Conservation (phyloP, 805 yeast species). For the Metschnikowia colocasiae region DNA sequence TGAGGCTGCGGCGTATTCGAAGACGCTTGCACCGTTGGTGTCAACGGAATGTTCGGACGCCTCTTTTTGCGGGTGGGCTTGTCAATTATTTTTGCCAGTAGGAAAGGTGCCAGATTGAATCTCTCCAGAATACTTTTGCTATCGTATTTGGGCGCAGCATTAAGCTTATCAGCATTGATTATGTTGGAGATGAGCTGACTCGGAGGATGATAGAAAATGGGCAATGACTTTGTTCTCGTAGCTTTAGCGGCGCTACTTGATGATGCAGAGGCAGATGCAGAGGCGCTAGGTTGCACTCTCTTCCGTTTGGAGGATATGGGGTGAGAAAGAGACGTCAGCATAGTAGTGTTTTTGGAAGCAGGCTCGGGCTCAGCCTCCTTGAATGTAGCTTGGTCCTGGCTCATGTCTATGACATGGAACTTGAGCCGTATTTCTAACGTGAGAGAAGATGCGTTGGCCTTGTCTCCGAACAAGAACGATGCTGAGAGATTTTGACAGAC, state of each 20-base stretch:
- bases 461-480: slow-evolving; percentile 35
- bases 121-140: slow-evolving; percentile 40
- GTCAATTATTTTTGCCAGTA: slow-evolving; percentile 40
- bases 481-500: slow-evolving; percentile 57
- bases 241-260: slow-evolving; percentile 33
- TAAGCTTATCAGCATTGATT: slow-evolving; percentile 40
- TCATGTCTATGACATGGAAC: slow-evolving; percentile 37
- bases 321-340: slow-evolving; percentile 3
- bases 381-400: slow-evolving; percentile 7
- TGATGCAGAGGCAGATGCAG: slow-evolving; percentile 13
- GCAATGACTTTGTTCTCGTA: slow-evolving; percentile 42
- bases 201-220: slow-evolving; percentile 38
- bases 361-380: slow-evolving; percentile 10
- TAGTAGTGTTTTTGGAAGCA: neutral
- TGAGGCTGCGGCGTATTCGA: slow-evolving; percentile 23
- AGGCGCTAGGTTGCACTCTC: slow-evolving; percentile 8
- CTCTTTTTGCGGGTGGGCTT: slow-evolving; percentile 28
- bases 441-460: slow-evolving; percentile 35
- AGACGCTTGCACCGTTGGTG: slow-evolving; percentile 15
- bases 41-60: slow-evolving; percentile 18
- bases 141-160: slow-evolving; percentile 36
- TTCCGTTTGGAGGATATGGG: slow-evolving; percentile 8
- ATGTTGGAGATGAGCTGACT: slow-evolving; percentile 39
- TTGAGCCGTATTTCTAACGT: slow-evolving; percentile 57
- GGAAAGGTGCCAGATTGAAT: slow-evolving; percentile 44